Percentiles rank a stretch among this genome's conserved stretches.
Evolutionary conservation across 805 yeast species (phyloP).

Genomic region (Monosporozyma solicola): DNA sequence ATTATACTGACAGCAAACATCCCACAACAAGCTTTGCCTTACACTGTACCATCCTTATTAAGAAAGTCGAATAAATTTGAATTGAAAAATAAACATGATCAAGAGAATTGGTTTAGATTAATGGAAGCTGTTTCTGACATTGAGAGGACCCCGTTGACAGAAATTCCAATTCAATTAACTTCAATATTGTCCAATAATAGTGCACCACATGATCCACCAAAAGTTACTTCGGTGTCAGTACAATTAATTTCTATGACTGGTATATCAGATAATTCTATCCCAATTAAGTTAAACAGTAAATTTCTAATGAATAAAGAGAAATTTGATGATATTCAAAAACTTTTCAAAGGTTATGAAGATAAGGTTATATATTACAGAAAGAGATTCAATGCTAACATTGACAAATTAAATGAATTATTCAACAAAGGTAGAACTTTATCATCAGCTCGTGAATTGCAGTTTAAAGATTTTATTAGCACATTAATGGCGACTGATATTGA

Average conservation of each 20-base stretch:
- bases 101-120: slow-evolving; percentile 29
- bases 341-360: slow-evolving; percentile 13
- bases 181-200: slow-evolving; percentile 29
- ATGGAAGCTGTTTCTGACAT: slow-evolving; percentile 21
- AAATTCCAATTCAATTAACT: slow-evolving; percentile 25
- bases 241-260: slow-evolving; percentile 30
- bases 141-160: slow-evolving; percentile 21
- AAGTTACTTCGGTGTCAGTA: slow-evolving; percentile 22
- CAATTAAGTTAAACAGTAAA: slow-evolving; percentile 33
- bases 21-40: slow-evolving; percentile 32
- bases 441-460: slow-evolving; percentile 18
- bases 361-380: slow-evolving; percentile 9
- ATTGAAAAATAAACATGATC: slow-evolving; percentile 27
- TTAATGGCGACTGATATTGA: slow-evolving; percentile 26
- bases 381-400: slow-evolving; percentile 17
- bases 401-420: slow-evolving; percentile 21
- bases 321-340: slow-evolving; percentile 16
- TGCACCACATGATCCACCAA: slow-evolving; percentile 25
- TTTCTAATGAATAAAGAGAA: slow-evolving; percentile 20
- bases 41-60: slow-evolving; percentile 31
- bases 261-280: slow-evolving; percentile 32
- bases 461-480: slow-evolving; percentile 23
- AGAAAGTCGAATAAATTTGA: slow-evolving; percentile 31
- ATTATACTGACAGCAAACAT: slow-evolving; percentile 24
- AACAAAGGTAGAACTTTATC: slow-evolving; percentile 13